These are phyloP conservation scores for Artemisia argyi DNA, from an alignment of 129 eudicot species.

Conservation along the genomic window DNA sequence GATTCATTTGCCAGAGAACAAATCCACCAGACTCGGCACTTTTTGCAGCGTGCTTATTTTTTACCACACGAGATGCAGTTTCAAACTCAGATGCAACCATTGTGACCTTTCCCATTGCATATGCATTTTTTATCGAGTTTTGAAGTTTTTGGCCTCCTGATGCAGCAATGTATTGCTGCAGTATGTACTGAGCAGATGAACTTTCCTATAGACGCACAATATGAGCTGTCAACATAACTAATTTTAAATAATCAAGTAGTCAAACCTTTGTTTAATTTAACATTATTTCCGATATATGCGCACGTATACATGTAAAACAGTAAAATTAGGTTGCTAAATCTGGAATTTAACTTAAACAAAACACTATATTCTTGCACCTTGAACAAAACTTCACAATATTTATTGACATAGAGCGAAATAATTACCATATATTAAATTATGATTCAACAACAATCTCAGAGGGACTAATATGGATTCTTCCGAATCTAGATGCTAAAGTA, in stretches of 20 bases:
- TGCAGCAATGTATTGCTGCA: constrained; percentile 88
- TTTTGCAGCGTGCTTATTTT: constrained; percentile 52
- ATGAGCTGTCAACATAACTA: constrained; percentile 19
- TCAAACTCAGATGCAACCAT: constrained; percentile 84
- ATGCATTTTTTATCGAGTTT: constrained; percentile 66
- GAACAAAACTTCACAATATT: background rate
- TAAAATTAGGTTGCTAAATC: background rate
- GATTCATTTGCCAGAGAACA: constrained; percentile 90
- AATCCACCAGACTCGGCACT: constrained; percentile 74
- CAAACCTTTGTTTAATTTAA: no score
- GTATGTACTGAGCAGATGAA: constrained; percentile 84
- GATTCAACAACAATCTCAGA: background rate
- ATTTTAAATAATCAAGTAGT: background rate
- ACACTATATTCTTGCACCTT: background rate
- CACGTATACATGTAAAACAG: background rate
- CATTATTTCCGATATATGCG: no score
- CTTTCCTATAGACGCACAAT: constrained; percentile 48
- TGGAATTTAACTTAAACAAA: background rate
- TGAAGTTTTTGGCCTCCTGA: constrained; percentile 82
- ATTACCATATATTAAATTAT: background rate
- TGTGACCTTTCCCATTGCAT: constrained; percentile 82
- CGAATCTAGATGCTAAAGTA: constrained; percentile 22
- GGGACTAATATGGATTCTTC: constrained; percentile 9
- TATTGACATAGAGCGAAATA: background rate
- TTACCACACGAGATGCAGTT: constrained; percentile 58